These are phyloP conservation scores for Vishniacozyma victoriae DNA, from an alignment of 768 basidiomycete species.

Conservation along the genomic window DNA sequence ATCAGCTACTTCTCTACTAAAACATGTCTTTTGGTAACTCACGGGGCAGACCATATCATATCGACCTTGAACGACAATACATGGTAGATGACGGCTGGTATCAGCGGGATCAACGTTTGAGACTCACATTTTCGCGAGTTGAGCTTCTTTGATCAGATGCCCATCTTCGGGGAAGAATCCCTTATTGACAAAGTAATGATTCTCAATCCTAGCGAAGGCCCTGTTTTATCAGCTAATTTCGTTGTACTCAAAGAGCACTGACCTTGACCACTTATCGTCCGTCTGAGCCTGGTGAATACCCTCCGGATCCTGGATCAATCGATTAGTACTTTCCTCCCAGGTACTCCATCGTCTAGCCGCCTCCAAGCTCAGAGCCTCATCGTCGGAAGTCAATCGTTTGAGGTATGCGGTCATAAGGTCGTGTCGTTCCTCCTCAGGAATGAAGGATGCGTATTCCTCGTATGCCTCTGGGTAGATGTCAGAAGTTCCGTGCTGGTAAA, in stretches of 20 bases:
- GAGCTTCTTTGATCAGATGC: constrained; percentile 73
- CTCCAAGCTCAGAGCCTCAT: constrained; percentile 59
- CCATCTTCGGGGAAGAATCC: constrained; percentile 74
- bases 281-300: background rate
- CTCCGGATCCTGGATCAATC: constrained; percentile 3
- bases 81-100: constrained; percentile 76
- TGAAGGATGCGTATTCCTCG: constrained; percentile 74
- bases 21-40: constrained; percentile 24
- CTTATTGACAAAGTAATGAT: constrained; percentile 81
- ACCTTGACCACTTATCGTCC: constrained; percentile 5
- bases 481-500: constrained; percentile 75
- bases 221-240: constrained; percentile 1
- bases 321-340: constrained; percentile 59
- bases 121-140: constrained; percentile 81
- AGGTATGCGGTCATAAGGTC: constrained; percentile 84
- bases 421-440: constrained; percentile 70
- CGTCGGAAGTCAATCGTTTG: constrained; percentile 63
- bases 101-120: background rate
- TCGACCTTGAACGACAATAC: constrained; percentile 56
- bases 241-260: background rate
- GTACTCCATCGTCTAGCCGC: constrained; percentile 83
- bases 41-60: constrained; percentile 88
- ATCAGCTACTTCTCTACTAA: background rate
- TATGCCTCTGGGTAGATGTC: constrained; percentile 11
- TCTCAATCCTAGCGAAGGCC: constrained; percentile 49